Conservation (phyloP, 2,329 filamentous ascomycete species). For the Paradendryphiella salina region DNA sequence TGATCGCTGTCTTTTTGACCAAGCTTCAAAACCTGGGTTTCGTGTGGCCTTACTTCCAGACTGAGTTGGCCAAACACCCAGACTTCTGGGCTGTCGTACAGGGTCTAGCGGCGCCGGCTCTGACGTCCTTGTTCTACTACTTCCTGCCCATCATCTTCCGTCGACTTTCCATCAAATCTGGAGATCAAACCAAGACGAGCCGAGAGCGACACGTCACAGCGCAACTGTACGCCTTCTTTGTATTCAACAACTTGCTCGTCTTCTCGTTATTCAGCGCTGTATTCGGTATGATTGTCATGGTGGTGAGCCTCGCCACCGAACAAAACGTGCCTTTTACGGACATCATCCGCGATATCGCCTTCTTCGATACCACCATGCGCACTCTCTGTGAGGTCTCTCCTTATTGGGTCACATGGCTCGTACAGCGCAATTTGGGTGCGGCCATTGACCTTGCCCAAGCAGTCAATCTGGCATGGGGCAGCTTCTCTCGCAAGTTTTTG, state of each 20-base stretch:
- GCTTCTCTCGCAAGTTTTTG: conserved; percentile 80
- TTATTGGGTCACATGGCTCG: conserved; percentile 78
- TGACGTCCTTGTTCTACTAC: conserved; percentile 86
- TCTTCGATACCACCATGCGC: conserved; percentile 67
- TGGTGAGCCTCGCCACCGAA: conserved; percentile 62
- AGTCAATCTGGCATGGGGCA: conserved; percentile 80
- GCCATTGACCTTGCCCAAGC: conserved; percentile 92
- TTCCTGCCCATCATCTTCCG: conserved; percentile 90
- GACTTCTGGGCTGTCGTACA: conserved; percentile 84
- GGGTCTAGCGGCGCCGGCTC: conserved; percentile 83
- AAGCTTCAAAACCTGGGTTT: conserved; percentile 78
- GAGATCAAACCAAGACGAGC: conserved; percentile 89
- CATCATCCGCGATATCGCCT: conserved; percentile 66
- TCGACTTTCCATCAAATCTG: conserved; percentile 77
- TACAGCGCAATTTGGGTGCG: conserved; percentile 90
- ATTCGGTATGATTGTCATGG: conserved; percentile 71
- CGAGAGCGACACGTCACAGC: conserved; percentile 87
- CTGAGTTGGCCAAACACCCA: conserved; percentile 63
- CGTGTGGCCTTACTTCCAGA: conserved; percentile 77
- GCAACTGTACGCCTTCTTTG: conserved; percentile 92
- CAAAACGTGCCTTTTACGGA: conserved; percentile 62
- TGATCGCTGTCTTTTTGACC: conserved; percentile 92
- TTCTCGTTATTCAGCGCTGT: conserved; percentile 89
- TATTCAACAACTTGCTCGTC: conserved; percentile 94
- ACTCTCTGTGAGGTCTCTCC: conserved; percentile 79